A percentile compares a stretch with the other conserved stretches of the same genome.
Conservation (phyloP, 208 protist species). For the Angomonas desouzai region DNA sequence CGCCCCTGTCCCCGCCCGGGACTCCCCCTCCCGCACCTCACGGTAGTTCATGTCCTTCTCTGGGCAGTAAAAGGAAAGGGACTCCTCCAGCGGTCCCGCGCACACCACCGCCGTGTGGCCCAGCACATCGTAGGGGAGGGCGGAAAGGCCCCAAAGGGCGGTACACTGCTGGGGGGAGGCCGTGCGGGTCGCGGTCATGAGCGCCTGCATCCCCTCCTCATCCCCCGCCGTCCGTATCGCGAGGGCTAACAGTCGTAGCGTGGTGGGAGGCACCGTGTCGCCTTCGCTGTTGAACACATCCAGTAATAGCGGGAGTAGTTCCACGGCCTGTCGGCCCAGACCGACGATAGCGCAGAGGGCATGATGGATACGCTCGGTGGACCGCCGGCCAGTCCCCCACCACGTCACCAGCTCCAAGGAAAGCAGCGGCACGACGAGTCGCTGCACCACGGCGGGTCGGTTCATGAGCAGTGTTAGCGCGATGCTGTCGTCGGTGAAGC, state of each 20-base stretch:
- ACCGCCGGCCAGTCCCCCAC: not conserved
- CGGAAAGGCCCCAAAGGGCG: conserved; percentile 20
- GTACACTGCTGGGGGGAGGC: conserved; percentile 15
- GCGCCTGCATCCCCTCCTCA: conserved; percentile 36
- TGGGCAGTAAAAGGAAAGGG: conserved; percentile 3
- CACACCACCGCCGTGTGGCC: conserved; percentile 69
- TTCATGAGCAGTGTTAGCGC: conserved; percentile 65
- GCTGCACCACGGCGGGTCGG: conserved; percentile 21
- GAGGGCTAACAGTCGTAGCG: conserved; percentile 37
- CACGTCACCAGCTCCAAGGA: conserved; percentile 20
- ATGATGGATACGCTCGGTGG: not conserved
- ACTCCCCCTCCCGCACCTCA: conserved; percentile 1
- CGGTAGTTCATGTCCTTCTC: not conserved
- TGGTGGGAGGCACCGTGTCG: conserved; percentile 5
- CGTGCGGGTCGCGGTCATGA: conserved; percentile 20
- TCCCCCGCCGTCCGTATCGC: conserved; percentile 56
- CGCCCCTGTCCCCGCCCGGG: not conserved
- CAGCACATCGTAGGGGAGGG: conserved; percentile 15
- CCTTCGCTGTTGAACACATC: conserved; percentile 26
- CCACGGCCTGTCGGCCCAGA: conserved; percentile 32
- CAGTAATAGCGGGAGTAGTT: conserved; percentile 30
- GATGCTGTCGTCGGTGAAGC: conserved; percentile 32
- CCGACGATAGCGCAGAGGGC: conserved; percentile 61
- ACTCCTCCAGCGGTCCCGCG: conserved; percentile 5
- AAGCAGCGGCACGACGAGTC: conserved; percentile 49